Percentiles rank a stretch among this genome's conserved stretches.
Evolutionary conservation across 2,329 filamentous ascomycete genomes (phyloP).

Genomic region (Metarhizium sp.): DNA sequence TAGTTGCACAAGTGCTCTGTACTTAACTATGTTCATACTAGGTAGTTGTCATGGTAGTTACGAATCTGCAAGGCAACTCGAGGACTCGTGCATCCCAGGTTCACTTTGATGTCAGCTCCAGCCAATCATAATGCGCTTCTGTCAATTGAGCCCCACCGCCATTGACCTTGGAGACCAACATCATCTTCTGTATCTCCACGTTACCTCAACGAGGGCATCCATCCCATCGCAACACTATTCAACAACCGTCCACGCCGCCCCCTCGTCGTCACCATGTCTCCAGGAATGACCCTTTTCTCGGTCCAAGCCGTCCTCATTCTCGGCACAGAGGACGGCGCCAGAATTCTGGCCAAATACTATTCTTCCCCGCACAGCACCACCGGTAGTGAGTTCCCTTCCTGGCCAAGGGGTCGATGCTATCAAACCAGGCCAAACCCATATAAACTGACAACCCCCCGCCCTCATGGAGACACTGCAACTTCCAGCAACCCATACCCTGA

Average conservation of each 20-base stretch:
- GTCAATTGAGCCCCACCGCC: background rate
- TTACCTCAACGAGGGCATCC: background rate
- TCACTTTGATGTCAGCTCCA: background rate
- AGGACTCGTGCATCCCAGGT: background rate
- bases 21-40: background rate
- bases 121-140: background rate
- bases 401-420: background rate
- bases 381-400: slow-evolving; percentile 17
- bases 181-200: background rate
- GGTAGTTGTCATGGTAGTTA: too few relatives aligned
- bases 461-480: slow-evolving; percentile 30
- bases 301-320: slow-evolving; percentile 72
- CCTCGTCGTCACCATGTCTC: slow-evolving; percentile 46
- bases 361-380: slow-evolving; percentile 45
- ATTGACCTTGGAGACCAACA: background rate
- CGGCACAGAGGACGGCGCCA: slow-evolving; percentile 76
- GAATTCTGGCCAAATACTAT: slow-evolving; percentile 95
- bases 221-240: background rate
- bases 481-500: slow-evolving; percentile 71
- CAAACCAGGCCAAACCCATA: background rate
- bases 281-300: slow-evolving; percentile 66
- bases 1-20: too few relatives aligned
- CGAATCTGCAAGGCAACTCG: too few relatives aligned
- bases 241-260: slow-evolving; percentile 1
- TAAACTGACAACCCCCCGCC: slow-evolving; percentile 13